Evolutionary conservation across 306 rosid genomes (phyloP).

Genomic region (Glycyrrhiza uralensis): DNA sequence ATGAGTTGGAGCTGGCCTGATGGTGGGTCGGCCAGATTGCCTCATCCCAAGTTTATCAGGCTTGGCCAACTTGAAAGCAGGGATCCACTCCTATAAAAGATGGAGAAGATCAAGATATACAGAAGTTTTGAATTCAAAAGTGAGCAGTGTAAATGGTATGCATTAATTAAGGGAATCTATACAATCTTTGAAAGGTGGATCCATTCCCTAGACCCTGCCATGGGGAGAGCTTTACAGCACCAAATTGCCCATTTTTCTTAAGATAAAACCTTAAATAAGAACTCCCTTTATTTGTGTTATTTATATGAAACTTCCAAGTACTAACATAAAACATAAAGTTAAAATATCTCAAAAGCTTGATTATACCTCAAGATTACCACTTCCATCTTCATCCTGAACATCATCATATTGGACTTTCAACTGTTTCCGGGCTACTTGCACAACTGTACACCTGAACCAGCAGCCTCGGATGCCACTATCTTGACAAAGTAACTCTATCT

Average conservation of each 20-base stretch:
- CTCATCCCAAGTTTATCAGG: slow-evolving; percentile 91
- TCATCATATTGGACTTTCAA: slow-evolving; percentile 79
- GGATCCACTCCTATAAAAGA: slow-evolving; percentile 87
- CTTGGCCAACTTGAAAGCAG: slow-evolving; percentile 71
- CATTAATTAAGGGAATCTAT: not conserved
- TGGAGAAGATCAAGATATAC: slow-evolving; percentile 20
- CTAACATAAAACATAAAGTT: slow-evolving; percentile 8
- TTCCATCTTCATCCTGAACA: slow-evolving; percentile 81
- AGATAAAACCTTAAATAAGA: not conserved
- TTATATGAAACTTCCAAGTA: slow-evolving; percentile 22
- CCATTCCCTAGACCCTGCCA: not conserved
- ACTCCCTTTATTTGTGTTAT: slow-evolving; percentile 3
- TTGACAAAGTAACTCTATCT: slow-evolving; percentile 92
- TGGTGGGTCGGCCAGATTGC: slow-evolving; percentile 62
- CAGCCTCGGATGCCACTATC: slow-evolving; percentile 99
- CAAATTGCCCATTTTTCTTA: not conserved
- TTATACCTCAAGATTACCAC: slow-evolving; percentile 85
- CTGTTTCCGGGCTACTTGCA: slow-evolving; percentile 67
- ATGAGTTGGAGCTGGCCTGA: slow-evolving; percentile 65
- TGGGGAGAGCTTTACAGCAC: not conserved
- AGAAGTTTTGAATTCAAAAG: slow-evolving; percentile 7
- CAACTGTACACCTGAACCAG: slow-evolving; percentile 92
- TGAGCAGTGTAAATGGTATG: not conserved
- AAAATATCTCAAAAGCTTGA: slow-evolving; percentile 13
- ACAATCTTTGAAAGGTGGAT: not conserved